Conservation (phyloP, 495 filamentous ascomycete genomes). For the Aspergillus coremiiformis region DNA sequence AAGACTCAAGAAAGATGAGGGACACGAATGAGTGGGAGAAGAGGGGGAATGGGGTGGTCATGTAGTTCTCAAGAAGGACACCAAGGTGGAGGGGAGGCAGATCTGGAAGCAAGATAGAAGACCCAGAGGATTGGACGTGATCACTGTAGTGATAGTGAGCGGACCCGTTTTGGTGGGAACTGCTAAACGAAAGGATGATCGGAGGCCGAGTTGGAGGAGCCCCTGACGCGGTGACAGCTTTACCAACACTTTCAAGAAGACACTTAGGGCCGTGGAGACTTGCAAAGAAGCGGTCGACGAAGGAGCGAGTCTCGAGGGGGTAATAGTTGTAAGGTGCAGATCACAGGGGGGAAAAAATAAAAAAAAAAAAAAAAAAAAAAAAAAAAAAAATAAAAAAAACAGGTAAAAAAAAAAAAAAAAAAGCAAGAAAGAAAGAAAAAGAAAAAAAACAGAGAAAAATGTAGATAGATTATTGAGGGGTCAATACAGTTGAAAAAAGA, state of each 20-base stretch:
- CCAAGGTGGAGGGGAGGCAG: slow-evolving; percentile 22
- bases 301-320: slow-evolving; percentile 11
- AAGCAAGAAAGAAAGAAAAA: slow-evolving; percentile 1
- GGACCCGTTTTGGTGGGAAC: slow-evolving; percentile 32
- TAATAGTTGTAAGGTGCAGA: slow-evolving; percentile 11
- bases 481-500: slow-evolving; percentile 8
- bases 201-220: slow-evolving; percentile 24
- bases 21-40: slow-evolving; percentile 15
- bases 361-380: slow-evolving; percentile 5
- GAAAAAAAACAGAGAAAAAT: slow-evolving; percentile 6
- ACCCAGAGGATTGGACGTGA: slow-evolving; percentile 35
- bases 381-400: slow-evolving; percentile 8
- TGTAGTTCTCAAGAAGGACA: slow-evolving; percentile 23
- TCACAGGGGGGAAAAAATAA: slow-evolving; percentile 13
- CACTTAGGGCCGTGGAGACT: slow-evolving; percentile 34
- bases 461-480: slow-evolving; percentile 19
- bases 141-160: slow-evolving; percentile 33
- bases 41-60: slow-evolving; percentile 21
- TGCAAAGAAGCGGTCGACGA: slow-evolving; percentile 22
- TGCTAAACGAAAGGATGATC: slow-evolving; percentile 28
- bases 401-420: slow-evolving; percentile 10
- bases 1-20: slow-evolving; percentile 7
- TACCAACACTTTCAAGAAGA: slow-evolving; percentile 20
- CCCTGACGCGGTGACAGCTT: slow-evolving; percentile 42
- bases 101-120: slow-evolving; percentile 31